Conservation (phyloP, 345 rosid genomes). For the Lepidium sativum region DNA sequence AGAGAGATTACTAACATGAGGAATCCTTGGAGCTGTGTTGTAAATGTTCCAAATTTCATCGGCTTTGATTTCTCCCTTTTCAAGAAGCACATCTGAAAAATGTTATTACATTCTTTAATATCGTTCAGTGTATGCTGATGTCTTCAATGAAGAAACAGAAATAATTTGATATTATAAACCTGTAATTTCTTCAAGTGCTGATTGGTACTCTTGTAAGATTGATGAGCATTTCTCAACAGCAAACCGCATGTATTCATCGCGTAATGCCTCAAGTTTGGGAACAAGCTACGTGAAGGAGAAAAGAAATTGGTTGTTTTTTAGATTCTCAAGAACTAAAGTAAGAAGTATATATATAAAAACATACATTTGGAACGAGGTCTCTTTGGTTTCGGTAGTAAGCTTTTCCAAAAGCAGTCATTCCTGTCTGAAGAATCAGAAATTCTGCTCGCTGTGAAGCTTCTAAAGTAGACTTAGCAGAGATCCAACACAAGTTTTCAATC, state of each 20-base stretch:
- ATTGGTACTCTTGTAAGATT: slow-evolving; percentile 69
- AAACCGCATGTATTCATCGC: slow-evolving; percentile 83
- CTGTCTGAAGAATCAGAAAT: slow-evolving; percentile 79
- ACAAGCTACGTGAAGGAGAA: slow-evolving; percentile 52
- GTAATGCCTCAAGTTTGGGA: slow-evolving; percentile 84
- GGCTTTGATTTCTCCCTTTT: slow-evolving; percentile 65
- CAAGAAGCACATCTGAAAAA: slow-evolving; percentile 70
- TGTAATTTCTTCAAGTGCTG: slow-evolving; percentile 90
- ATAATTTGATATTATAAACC: slow-evolving; percentile 30
- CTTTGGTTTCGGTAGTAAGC: slow-evolving; percentile 73
- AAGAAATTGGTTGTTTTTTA: neutral
- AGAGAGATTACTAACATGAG: slow-evolving; percentile 44
- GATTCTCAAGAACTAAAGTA: neutral
- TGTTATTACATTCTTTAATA: neutral
- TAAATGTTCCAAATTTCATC: slow-evolving; percentile 79
- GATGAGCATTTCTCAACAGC: slow-evolving; percentile 72
- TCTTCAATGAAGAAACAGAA: neutral
- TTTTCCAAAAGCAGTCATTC: slow-evolving; percentile 97
- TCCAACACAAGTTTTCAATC: slow-evolving; percentile 77
- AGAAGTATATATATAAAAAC: neutral
- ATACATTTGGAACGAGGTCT: slow-evolving; percentile 85
- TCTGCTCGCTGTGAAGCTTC: slow-evolving; percentile 90
- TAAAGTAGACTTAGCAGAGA: slow-evolving; percentile 77
- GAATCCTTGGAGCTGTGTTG: slow-evolving; percentile 57
- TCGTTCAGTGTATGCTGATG: neutral